phyloP scores from a whole-genome alignment of 148 eudicot genomes.

The Rhododendron molle region DNA sequence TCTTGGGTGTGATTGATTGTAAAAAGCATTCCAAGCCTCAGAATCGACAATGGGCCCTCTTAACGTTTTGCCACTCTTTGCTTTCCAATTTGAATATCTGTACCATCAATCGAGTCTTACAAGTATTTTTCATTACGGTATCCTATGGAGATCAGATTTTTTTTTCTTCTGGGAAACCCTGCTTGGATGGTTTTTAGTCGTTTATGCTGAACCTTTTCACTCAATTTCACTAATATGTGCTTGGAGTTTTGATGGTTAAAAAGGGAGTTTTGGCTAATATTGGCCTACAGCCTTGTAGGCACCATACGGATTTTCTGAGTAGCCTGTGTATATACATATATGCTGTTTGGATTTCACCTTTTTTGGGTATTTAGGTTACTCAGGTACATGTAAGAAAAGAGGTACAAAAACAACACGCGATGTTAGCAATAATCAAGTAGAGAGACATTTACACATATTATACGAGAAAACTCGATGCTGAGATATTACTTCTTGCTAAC shows the following conservation, averaged over 20 bases:
- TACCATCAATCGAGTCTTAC: neutral
- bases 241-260: neutral
- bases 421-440: too few species aligned
- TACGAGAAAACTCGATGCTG: neutral
- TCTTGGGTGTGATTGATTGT: neutral
- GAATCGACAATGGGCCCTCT: neutral
- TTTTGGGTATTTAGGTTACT: neutral
- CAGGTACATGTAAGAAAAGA: neutral
- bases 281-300: neutral
- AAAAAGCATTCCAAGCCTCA: neutral
- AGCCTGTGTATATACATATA: too few species aligned
- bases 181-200: conserved; percentile 6
- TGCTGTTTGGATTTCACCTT: too few species aligned
- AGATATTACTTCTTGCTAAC: neutral
- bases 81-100: neutral
- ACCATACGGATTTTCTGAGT: too few species aligned
- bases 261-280: neutral
- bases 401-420: neutral
- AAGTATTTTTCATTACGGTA: neutral
- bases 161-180: neutral
- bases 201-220: conserved; percentile 57
- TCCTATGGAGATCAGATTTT: neutral
- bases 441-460: neutral
- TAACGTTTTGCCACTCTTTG: neutral
- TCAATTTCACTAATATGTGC: conserved; percentile 52